Percentiles rank a stretch among this genome's conserved stretches.
Conservation (phyloP, 2,329 filamentous ascomycete species). For the Xylaria sp. region DNA sequence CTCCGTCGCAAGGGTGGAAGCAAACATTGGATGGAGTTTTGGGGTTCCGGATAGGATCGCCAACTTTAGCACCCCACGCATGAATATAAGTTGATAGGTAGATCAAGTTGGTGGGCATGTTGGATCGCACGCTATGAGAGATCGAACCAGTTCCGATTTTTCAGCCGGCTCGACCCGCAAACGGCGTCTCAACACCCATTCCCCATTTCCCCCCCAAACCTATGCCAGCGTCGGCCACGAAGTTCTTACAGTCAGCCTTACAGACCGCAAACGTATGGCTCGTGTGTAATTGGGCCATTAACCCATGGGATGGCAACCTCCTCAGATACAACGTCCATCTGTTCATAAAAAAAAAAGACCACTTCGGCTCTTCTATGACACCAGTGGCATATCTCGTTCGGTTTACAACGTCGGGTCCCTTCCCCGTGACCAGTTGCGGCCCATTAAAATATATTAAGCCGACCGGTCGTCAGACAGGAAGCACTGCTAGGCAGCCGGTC, state of each 20-base stretch:
- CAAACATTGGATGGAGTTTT: background rate
- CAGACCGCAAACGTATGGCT: background rate
- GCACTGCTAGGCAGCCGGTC: constrained; percentile 1
- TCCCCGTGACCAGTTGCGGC: constrained; percentile 23
- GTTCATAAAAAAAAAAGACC: background rate
- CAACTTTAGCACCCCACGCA: constrained; percentile 2
- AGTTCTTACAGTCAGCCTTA: constrained; percentile 18
- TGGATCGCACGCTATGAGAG: background rate
- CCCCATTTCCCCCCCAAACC: background rate
- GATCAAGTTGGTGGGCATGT: background rate
- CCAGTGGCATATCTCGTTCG: constrained; percentile 9
- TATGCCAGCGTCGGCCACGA: background rate
- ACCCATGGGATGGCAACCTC: background rate
- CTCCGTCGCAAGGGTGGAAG: background rate
- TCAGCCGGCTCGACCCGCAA: constrained; percentile 20
- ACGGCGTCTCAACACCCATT: constrained; percentile 4
- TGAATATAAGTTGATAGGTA: constrained; percentile 5
- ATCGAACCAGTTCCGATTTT: constrained; percentile 8
- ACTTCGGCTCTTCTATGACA: constrained; percentile 12
- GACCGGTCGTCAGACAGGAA: constrained; percentile 30
- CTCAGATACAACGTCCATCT: constrained; percentile 3
- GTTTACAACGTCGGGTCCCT: constrained; percentile 19
- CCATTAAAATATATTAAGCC: constrained; percentile 31
- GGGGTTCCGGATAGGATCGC: constrained; percentile 1
- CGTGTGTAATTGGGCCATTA: background rate